A percentile compares a stretch with the other conserved stretches of the same genome.
phyloP scores from a whole-genome alignment of 2,329 filamentous ascomycete genomes.

The Ophiostoma pallidulum region DNA sequence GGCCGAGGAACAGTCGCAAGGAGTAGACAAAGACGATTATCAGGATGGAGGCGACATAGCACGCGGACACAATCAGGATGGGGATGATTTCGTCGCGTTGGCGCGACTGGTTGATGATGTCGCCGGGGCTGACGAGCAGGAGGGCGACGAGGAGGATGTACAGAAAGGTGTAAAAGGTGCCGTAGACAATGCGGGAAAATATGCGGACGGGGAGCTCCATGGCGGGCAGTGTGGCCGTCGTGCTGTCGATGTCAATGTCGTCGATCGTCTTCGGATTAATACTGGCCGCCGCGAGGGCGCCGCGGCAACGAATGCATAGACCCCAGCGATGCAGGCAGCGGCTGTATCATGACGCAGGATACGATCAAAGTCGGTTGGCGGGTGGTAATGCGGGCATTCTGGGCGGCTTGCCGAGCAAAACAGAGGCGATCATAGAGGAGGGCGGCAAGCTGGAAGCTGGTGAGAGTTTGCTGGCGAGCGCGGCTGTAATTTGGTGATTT shows the following conservation, averaged over 20 bases:
- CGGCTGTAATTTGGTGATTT: slow-evolving; percentile 3
- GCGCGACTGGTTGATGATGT: slow-evolving; percentile 70
- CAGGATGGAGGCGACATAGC: slow-evolving; percentile 63
- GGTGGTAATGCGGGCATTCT: too few species aligned
- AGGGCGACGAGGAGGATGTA: slow-evolving; percentile 64
- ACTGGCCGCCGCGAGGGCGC: neutral
- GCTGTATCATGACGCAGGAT: neutral
- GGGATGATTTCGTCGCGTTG: slow-evolving; percentile 60
- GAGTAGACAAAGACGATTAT: slow-evolving; percentile 69
- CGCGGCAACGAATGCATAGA: neutral
- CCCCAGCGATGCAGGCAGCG: neutral
- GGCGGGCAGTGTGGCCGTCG: slow-evolving; percentile 3
- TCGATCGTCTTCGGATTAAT: neutral
- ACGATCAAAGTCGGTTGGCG: neutral
- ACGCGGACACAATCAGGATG: slow-evolving; percentile 69
- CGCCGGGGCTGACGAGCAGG: slow-evolving; percentile 69
- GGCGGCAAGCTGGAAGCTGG: too few species aligned
- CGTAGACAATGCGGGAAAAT: slow-evolving; percentile 74
- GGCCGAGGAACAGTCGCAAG: slow-evolving; percentile 77
- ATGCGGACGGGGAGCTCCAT: slow-evolving; percentile 38
- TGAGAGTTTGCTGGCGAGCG: slow-evolving; percentile 5
- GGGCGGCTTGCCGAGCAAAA: too few species aligned
- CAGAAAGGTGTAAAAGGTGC: slow-evolving; percentile 65
- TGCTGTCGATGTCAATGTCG: neutral
- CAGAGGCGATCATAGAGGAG: slow-evolving; percentile 6